phyloP scores from a whole-genome alignment of 2,329 filamentous ascomycete species.

The Calonectria multiphialidica region DNA sequence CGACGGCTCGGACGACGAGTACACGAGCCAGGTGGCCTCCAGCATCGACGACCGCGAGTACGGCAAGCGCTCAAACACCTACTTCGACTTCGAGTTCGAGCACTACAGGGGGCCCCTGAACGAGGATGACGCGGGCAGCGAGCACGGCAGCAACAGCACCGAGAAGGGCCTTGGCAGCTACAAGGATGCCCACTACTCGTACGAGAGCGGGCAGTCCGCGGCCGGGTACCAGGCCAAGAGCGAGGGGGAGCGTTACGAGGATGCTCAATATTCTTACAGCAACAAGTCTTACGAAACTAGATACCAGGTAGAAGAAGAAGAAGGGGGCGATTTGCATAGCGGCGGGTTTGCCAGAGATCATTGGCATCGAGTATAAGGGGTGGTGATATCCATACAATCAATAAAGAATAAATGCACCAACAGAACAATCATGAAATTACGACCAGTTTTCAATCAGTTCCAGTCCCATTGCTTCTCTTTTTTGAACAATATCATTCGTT shows the following conservation, averaged over 20 bases:
- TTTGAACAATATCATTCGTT: not conserved
- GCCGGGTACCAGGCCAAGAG: too few relatives aligned
- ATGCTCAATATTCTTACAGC: not conserved
- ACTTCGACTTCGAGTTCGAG: not conserved
- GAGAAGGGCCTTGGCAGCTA: not conserved
- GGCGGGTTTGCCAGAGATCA: not conserved
- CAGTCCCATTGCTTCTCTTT: not conserved
- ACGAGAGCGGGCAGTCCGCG: not conserved
- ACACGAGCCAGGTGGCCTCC: not conserved
- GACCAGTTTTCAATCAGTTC: not conserved
- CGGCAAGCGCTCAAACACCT: not conserved
- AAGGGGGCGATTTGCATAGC: not conserved
- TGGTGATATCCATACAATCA: not conserved
- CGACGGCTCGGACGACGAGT: not conserved
- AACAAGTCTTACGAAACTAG: not conserved
- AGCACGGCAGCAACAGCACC: not conserved
- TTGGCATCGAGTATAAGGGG: too few relatives aligned
- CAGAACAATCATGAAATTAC: not conserved
- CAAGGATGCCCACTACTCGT: not conserved
- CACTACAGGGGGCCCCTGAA: not conserved
- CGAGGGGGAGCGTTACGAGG: not conserved
- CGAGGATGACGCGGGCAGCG: not conserved
- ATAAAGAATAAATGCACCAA: not conserved
- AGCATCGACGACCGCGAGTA: not conserved
- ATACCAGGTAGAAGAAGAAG: not conserved